A percentile compares a stretch with the other conserved stretches of the same genome.
Evolutionary conservation across 768 basidiomycete genomes (phyloP).

Genomic region (Dioszegia hungarica): DNA sequence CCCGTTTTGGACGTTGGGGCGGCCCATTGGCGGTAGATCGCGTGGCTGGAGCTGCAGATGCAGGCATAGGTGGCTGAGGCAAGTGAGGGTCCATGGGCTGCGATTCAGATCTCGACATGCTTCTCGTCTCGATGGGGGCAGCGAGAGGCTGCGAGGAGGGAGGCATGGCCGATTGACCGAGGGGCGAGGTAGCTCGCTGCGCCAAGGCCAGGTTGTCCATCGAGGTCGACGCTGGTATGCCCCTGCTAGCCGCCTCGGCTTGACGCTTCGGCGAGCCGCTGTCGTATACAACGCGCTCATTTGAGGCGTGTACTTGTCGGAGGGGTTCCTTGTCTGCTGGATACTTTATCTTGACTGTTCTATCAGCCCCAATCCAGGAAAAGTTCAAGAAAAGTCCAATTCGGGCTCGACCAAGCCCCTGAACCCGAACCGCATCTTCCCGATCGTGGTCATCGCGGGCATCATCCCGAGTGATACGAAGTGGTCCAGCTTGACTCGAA

Average conservation of each 20-base stretch:
- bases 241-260: constrained; percentile 12
- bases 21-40: constrained; percentile 39
- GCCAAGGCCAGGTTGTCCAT: constrained; percentile 21
- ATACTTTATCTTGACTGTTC: constrained; percentile 45
- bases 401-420: too few relatives aligned
- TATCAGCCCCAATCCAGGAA: constrained; percentile 52
- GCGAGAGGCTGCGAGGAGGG: constrained; percentile 6
- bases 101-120: constrained; percentile 22
- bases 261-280: constrained; percentile 4
- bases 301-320: constrained; percentile 9
- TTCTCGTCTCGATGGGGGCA: constrained; percentile 11
- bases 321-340: constrained; percentile 16
- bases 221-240: constrained; percentile 18
- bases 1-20: constrained; percentile 47
- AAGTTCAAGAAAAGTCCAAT: too few relatives aligned
- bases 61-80: neutral
- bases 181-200: constrained; percentile 21
- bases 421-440: too few relatives aligned
- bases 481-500: too few relatives aligned
- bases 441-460: too few relatives aligned
- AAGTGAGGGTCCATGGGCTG: neutral
- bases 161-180: constrained; percentile 5
- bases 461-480: too few relatives aligned
- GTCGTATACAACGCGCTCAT: constrained; percentile 2
- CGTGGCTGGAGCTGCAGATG: constrained; percentile 15